Conservation (phyloP, 306 rosid species). For the Prunus persica region Prunus_persica_NCBIv2 NC_034014.1:29350001-29350500, state of each 20-base stretch:
- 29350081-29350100: constrained; percentile 56
- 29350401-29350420: constrained; percentile 9
- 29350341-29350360: constrained; percentile 95
- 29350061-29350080: constrained; percentile 76
- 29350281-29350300: neutral
- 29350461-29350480: neutral
- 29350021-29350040: constrained; percentile 94
- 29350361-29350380: constrained; percentile 97
- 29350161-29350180: neutral
- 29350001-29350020: constrained; percentile 20
- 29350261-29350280: neutral
- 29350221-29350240: neutral
- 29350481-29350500: no score
- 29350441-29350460: no score
- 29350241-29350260: neutral
- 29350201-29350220: neutral
- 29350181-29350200: neutral
- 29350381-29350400: constrained; percentile 51
- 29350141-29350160: constrained; percentile 7
- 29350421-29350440: constrained; percentile 4
- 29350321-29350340: constrained; percentile 97
- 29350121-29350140: constrained; percentile 14
- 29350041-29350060: constrained; percentile 96
- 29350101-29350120: constrained; percentile 56
- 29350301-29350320: constrained; percentile 66